These are phyloP conservation scores for Pulveroboletus sp. DNA, from an alignment of 768 basidiomycete genomes.

Conservation along the genomic window DNA sequence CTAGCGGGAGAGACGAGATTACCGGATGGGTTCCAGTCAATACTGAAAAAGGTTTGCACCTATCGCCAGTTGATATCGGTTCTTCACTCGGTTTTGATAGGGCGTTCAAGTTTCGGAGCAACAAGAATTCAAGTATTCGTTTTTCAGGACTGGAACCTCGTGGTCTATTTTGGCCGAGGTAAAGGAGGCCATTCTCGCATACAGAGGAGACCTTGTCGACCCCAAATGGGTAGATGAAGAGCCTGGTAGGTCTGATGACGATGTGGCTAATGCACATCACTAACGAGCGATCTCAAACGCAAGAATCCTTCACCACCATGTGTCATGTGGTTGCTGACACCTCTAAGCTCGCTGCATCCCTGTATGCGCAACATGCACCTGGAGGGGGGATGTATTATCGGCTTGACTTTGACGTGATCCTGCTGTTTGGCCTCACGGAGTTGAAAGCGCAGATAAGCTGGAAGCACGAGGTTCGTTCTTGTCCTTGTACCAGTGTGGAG, in stretches of 20 bases:
- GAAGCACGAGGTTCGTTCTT: slow-evolving; percentile 25
- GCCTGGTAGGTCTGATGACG: neutral
- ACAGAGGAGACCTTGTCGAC: slow-evolving; percentile 7
- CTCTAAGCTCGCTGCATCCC: neutral
- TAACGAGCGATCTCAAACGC: neutral
- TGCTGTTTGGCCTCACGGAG: slow-evolving; percentile 42
- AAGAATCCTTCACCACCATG: slow-evolving; percentile 8
- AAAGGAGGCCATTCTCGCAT: slow-evolving; percentile 8
- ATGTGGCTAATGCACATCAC: too few relatives aligned
- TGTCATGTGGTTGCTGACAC: slow-evolving; percentile 11
- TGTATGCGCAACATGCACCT: neutral
- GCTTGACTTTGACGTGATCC: slow-evolving; percentile 30
- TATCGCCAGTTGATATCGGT: fast-evolving
- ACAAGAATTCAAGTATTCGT: slow-evolving; percentile 16
- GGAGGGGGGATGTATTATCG: slow-evolving; percentile 10
- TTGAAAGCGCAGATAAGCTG: slow-evolving; percentile 43
- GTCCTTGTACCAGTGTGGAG: neutral
- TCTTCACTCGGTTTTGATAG: neutral
- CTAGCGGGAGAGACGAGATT: slow-evolving; percentile 29
- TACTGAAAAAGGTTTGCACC: slow-evolving; percentile 30
- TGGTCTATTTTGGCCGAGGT: neutral
- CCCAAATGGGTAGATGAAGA: slow-evolving; percentile 15
- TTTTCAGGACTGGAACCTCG: neutral
- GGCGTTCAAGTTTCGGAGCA: slow-evolving; percentile 17
- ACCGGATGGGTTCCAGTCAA: slow-evolving; percentile 33